Conservation (phyloP, 2,329 filamentous ascomycete species). For the Penicillium corylophilum region DNA sequence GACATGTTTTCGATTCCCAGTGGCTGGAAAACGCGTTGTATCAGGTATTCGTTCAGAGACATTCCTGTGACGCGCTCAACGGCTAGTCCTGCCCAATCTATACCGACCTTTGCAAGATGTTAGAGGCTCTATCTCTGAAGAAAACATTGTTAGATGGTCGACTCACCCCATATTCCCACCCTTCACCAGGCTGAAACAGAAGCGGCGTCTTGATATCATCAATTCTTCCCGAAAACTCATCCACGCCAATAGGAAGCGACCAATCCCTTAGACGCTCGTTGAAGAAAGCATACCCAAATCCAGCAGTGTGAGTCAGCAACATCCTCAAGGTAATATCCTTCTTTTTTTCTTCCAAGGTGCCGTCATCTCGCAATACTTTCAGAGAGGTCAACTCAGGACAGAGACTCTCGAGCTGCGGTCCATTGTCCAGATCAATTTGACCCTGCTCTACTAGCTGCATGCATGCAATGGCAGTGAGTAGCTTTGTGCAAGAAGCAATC, state of each 20-base stretch:
- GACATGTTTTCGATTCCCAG: slow-evolving; percentile 52
- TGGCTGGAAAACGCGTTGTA: slow-evolving; percentile 50
- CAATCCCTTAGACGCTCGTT: slow-evolving; percentile 51
- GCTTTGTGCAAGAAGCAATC: slow-evolving; percentile 53
- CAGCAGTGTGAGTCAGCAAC: not conserved
- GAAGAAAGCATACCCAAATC: slow-evolving; percentile 36
- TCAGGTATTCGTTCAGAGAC: slow-evolving; percentile 51
- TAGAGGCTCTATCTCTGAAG: too few species aligned
- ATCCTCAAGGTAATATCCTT: not conserved
- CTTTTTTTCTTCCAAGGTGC: not conserved
- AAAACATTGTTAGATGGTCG: too few species aligned
- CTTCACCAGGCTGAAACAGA: slow-evolving; percentile 62
- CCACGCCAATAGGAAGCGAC: slow-evolving; percentile 34
- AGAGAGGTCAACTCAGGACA: not conserved
- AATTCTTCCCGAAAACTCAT: slow-evolving; percentile 58
- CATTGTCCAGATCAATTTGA: slow-evolving; percentile 43
- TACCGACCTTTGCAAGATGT: slow-evolving; percentile 38
- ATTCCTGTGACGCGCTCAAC: slow-evolving; percentile 49
- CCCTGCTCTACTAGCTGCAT: slow-evolving; percentile 51
- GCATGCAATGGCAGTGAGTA: slow-evolving; percentile 45
- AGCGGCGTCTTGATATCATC: slow-evolving; percentile 56
- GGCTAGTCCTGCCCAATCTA: slow-evolving; percentile 57
- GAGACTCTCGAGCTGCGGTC: not conserved
- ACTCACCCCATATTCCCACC: slow-evolving; percentile 61
- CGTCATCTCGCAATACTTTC: not conserved